phyloP scores from a whole-genome alignment of 352 stramenopile species.

The Globisporangium cederbergense region DNA sequence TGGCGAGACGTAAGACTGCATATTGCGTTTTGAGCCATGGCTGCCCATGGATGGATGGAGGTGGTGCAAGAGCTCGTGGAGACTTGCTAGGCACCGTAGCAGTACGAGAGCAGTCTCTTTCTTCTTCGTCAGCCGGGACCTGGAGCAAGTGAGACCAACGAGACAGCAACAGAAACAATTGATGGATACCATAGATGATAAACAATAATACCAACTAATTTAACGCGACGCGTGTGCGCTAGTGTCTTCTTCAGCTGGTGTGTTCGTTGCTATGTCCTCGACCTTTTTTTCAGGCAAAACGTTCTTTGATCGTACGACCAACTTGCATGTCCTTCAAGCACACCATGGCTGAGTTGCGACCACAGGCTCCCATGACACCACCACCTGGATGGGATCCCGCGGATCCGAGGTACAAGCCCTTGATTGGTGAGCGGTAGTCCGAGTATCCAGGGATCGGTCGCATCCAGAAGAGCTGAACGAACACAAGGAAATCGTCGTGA shows the following conservation, averaged over 20 bases:
- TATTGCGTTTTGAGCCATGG: not conserved
- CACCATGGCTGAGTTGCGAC: slow-evolving; percentile 77
- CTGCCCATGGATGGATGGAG: not conserved
- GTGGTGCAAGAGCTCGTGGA: not conserved
- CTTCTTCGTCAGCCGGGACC: not conserved
- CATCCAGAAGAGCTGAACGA: slow-evolving; percentile 77
- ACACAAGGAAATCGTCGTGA: slow-evolving; percentile 2
- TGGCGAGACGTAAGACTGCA: slow-evolving; percentile 48
- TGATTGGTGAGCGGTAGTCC: slow-evolving; percentile 79
- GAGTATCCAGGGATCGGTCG: slow-evolving; percentile 80
- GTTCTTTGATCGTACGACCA: not conserved
- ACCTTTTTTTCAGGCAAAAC: slow-evolving; percentile 2
- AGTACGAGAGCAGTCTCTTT: not conserved
- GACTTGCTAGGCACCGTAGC: not conserved
- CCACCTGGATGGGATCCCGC: slow-evolving; percentile 86
- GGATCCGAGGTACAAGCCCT: slow-evolving; percentile 81
- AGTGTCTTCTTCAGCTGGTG: not conserved
- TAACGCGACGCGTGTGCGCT: slow-evolving; percentile 5
- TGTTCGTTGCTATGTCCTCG: not conserved
- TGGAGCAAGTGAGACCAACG: not conserved
- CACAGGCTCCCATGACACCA: slow-evolving; percentile 89
- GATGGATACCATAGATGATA: slow-evolving; percentile 19
- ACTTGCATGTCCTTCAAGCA: slow-evolving; percentile 63
- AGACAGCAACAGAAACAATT: slow-evolving; percentile 3
- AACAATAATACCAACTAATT: slow-evolving; percentile 17